phyloP scores from a whole-genome alignment of 805 yeast genomes.

The Suhomyces sp. region DNA sequence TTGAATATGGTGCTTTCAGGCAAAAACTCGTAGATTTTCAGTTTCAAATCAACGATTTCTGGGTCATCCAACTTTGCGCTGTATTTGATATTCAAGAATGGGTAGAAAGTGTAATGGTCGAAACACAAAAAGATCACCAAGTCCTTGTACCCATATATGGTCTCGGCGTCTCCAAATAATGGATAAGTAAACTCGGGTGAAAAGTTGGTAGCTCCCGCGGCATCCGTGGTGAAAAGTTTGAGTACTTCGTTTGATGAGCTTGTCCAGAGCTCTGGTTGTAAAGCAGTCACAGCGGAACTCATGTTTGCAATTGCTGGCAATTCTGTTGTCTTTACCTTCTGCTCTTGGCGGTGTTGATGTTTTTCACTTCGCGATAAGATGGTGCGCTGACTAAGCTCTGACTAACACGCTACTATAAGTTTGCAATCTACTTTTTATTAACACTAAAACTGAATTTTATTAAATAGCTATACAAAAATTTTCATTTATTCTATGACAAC shows the following conservation, averaged over 20 bases:
- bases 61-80: conserved; percentile 49
- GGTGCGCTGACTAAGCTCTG: not conserved
- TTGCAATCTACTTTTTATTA: not conserved
- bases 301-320: not conserved
- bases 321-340: not conserved
- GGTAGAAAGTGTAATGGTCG: conserved; percentile 70
- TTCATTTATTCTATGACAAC: conserved; percentile 61
- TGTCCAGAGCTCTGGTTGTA: conserved; percentile 74
- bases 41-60: conserved; percentile 58
- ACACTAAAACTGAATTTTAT: not conserved
- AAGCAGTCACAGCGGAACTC: conserved; percentile 11
- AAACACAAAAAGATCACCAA: conserved; percentile 63
- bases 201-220: conserved; percentile 56
- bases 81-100: conserved; percentile 64
- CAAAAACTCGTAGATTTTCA: conserved; percentile 52
- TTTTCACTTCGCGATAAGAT: not conserved
- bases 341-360: not conserved
- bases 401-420: not conserved
- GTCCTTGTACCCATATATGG: conserved; percentile 78
- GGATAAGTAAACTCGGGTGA: conserved; percentile 86
- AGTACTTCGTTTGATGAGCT: conserved; percentile 66
- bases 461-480: not conserved
- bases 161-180: conserved; percentile 87
- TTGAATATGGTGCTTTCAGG: conserved; percentile 60
- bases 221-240: conserved; percentile 53